These are phyloP conservation scores for Trichosporon ovoides DNA, from an alignment of 1,284 basidiomycete species.

Conservation along the genomic window DNA sequence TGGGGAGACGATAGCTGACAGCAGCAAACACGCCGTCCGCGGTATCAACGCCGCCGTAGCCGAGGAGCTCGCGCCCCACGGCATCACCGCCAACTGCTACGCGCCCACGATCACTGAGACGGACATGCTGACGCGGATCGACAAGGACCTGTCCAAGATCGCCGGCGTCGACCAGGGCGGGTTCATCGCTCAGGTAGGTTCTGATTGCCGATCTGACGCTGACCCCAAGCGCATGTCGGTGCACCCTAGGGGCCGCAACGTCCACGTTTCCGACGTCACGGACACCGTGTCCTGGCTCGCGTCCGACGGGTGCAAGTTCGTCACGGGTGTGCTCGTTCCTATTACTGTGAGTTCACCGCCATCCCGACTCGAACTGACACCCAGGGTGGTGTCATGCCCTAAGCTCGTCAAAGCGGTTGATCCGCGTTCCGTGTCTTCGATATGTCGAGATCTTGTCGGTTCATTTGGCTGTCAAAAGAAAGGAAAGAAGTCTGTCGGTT, in stretches of 20 bases:
- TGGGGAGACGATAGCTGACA: neutral
- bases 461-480: neutral
- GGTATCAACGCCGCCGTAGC: constrained; percentile 49
- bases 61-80: constrained; percentile 48
- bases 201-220: neutral
- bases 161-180: constrained; percentile 8
- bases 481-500: neutral
- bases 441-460: too few relatives aligned
- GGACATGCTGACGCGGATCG: constrained; percentile 43
- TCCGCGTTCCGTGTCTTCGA: too few relatives aligned
- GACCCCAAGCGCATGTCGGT: neutral
- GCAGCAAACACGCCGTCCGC: constrained; percentile 51
- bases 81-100: constrained; percentile 56
- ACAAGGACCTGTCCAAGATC: constrained; percentile 13
- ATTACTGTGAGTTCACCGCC: neutral
- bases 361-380: neutral
- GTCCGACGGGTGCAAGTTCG: constrained; percentile 1
- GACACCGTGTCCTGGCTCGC: constrained; percentile 1
- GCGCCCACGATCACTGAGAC: constrained; percentile 51
- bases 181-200: neutral
- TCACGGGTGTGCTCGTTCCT: neutral
- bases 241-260: neutral
- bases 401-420: neutral
- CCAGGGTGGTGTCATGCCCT: constrained; percentile 1
- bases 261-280: neutral